phyloP scores from a whole-genome alignment of 257 asterid genomes.

The Jacaranda mimosifolia region DNA sequence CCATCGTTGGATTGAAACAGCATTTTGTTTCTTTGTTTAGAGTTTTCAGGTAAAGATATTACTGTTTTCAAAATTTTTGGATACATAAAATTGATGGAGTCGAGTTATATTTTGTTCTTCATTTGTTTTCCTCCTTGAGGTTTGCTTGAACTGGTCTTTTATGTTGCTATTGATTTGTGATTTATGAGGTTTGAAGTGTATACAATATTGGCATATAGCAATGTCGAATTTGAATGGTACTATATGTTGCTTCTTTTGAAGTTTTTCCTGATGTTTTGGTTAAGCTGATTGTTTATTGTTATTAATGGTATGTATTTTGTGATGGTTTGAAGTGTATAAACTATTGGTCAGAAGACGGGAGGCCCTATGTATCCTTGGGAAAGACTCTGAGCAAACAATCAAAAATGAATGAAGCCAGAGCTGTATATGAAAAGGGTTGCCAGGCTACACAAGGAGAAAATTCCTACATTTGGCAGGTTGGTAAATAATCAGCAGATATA shows the following conservation, averaged over 20 bases:
- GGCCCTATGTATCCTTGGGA: conserved; percentile 91
- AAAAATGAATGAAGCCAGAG: conserved; percentile 78
- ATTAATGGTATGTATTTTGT: conserved; percentile 26
- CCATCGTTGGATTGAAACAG: too few relatives aligned
- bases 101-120: not conserved
- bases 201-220: conserved; percentile 54
- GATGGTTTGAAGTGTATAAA: conserved; percentile 73
- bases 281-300: not conserved
- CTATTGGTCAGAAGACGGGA: conserved; percentile 98
- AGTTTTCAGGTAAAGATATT: not conserved
- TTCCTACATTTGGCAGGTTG: conserved; percentile 98
- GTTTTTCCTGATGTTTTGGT: not conserved
- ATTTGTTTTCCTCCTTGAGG: not conserved
- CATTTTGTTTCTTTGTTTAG: not conserved
- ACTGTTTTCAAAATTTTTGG: not conserved
- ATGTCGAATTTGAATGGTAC: not conserved
- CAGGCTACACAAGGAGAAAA: conserved; percentile 98
- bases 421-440: conserved; percentile 91
- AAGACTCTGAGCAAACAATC: conserved; percentile 77
- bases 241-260: not conserved
- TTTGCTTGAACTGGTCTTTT: not conserved
- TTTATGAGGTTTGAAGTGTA: conserved; percentile 53
- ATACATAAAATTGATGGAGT: not conserved
- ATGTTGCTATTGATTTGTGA: not conserved
- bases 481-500: conserved; percentile 6